phyloP scores from a whole-genome alignment of 345 rosid species.

The Brassica carinata region DNA sequence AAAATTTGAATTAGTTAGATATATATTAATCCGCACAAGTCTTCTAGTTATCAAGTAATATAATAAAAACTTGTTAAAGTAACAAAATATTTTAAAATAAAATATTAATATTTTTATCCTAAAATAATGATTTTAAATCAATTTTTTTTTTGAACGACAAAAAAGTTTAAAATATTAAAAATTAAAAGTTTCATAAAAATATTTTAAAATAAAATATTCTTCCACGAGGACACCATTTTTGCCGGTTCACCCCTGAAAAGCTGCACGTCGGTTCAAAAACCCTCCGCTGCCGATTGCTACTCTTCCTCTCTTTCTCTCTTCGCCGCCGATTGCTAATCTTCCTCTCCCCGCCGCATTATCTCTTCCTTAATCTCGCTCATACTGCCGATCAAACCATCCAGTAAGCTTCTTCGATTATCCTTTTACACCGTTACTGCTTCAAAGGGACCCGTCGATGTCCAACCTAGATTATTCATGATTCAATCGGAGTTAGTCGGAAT shows the following conservation, averaged over 20 bases:
- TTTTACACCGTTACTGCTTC: not conserved
- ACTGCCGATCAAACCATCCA: not conserved
- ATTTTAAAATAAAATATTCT: not conserved
- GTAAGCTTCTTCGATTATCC: constrained; percentile 10
- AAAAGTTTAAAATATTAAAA: too few relatives aligned
- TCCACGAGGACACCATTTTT: not conserved
- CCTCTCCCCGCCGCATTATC: not conserved
- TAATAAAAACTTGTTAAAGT: too few relatives aligned
- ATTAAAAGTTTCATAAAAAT: too few relatives aligned
- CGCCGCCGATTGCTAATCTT: not conserved
- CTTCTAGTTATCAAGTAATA: too few relatives aligned
- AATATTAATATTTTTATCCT: too few relatives aligned
- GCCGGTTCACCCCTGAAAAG: constrained; percentile 4
- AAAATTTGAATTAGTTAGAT: too few relatives aligned
- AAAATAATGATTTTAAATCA: too few relatives aligned
- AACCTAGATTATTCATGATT: not conserved
- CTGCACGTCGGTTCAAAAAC: constrained; percentile 1
- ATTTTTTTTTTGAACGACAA: too few relatives aligned
- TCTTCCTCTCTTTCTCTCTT: too few relatives aligned
- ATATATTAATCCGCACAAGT: too few relatives aligned
- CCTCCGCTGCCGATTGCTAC: not conserved
- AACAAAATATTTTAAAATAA: too few relatives aligned
- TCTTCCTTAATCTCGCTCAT: not conserved
- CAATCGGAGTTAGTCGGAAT: not conserved
- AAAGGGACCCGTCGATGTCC: not conserved